Base-by-base conservation (phyloP, 78 protist genomes). In the Dictyostelium brefeldianum region DNA sequence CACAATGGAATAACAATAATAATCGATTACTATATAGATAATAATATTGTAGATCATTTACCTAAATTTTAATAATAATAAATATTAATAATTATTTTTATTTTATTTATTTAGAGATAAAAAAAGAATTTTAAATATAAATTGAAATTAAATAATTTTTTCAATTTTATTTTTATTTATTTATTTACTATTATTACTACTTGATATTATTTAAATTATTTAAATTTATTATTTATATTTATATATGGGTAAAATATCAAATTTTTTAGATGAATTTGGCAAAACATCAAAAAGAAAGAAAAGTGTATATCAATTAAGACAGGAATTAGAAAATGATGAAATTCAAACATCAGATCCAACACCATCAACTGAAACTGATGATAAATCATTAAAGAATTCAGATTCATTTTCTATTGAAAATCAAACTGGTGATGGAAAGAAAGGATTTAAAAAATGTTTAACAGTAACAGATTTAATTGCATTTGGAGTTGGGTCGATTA, bases 401-500 rank as follows among this genome's bases (percentile, higher is more conserved):
- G 83, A 56, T 51, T 17, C 15, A 50, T 20, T 50, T 22, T 15
- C 27, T 18, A 18, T 36, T 4, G 71, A 79, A 5, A 29, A 51
- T 36, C 67, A 56, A 14, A 79, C 41, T 6, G 65, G 77, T 27
- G 48, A n/a, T 67, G 75, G 47, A 5, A 17, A 41, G 5, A 67
- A 67, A 67, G 47, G 47, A 8, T 41, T 91, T 18, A 78, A 91
- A 27, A 69, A 57, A 64, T 80, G 89, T 73, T 48, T 92, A 57
- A 50, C 22, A 27, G 91, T 78, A 11, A 41, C 80, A 12, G 96
- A 92, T 87, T 43, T 92, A 18, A 41, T 82, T 17, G 96, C 92
- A 8, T 80, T 92, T 62, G 96, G 96, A 17, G 81, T 93, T 50
- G 96, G 96, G 57, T 48, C 73, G 17, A 92, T 92, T 50, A 89